Percentiles rank a stretch among this genome's conserved stretches.
These are phyloP conservation scores for Sporothrix globosa DNA, from an alignment of 2,329 filamentous ascomycete species.

Conservation along the genomic window DNA sequence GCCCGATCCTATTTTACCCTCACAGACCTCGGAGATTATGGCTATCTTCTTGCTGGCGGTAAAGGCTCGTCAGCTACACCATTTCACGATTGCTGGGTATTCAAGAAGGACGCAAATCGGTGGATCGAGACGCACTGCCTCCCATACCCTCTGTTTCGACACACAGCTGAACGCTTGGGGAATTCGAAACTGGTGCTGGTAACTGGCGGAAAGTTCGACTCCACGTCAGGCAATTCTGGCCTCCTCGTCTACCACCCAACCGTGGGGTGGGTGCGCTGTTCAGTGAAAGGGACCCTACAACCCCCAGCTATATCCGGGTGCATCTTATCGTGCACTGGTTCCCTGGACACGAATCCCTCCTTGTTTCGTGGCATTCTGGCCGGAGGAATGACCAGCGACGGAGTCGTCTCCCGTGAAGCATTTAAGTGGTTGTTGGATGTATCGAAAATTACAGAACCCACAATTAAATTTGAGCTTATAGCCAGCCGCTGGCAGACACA, in stretches of 20 bases:
- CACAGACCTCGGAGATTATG: slow-evolving; percentile 62
- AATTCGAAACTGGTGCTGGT: slow-evolving; percentile 58
- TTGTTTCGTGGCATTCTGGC: slow-evolving; percentile 63
- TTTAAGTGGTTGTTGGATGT: slow-evolving; percentile 65
- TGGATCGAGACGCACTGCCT: slow-evolving; percentile 71
- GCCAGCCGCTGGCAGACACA: neutral
- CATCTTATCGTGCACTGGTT: slow-evolving; percentile 41
- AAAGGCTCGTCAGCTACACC: slow-evolving; percentile 73
- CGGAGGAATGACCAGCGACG: slow-evolving; percentile 71
- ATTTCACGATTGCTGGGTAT: slow-evolving; percentile 75
- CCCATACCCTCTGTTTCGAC: slow-evolving; percentile 74
- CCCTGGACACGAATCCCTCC: slow-evolving; percentile 38
- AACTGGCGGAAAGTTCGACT: slow-evolving; percentile 62
- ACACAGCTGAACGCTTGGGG: slow-evolving; percentile 62
- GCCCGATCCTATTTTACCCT: slow-evolving; percentile 75
- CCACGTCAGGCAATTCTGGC: slow-evolving; percentile 52
- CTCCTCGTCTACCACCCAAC: slow-evolving; percentile 58
- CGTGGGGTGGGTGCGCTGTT: slow-evolving; percentile 54
- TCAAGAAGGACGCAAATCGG: slow-evolving; percentile 53
- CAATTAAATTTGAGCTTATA: slow-evolving; percentile 30
- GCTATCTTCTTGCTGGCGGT: slow-evolving; percentile 73
- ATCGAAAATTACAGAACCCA: slow-evolving; percentile 40
- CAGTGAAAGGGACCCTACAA: slow-evolving; percentile 42
- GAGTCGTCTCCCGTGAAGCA: slow-evolving; percentile 63
- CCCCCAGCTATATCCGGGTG: slow-evolving; percentile 52